Evolutionary conservation across 2,329 filamentous ascomycete genomes (phyloP).

Genomic region (Botrytis byssoidea): DNA sequence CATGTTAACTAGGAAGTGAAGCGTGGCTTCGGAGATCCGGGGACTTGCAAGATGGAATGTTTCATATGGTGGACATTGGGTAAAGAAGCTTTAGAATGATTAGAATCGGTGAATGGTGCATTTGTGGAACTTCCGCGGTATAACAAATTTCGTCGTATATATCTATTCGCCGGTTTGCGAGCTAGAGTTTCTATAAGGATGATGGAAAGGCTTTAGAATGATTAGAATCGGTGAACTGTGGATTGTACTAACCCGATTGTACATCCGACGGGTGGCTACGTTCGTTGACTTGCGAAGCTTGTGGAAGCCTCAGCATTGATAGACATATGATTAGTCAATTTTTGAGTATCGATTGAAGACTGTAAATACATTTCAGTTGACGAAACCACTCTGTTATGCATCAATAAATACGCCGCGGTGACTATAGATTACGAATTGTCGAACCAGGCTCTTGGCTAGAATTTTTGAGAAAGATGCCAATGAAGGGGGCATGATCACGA

Average conservation of each 20-base stretch:
- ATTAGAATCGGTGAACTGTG: not conserved
- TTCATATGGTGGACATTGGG: not conserved
- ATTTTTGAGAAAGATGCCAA: not conserved
- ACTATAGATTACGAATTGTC: not conserved
- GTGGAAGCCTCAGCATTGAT: not conserved
- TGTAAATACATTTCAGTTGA: not conserved
- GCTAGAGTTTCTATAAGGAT: not conserved
- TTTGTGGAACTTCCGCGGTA: not conserved
- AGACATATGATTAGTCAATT: not conserved
- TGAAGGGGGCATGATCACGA: not conserved
- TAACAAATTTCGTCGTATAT: not conserved
- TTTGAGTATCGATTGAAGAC: not conserved
- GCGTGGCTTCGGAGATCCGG: constrained; percentile 21
- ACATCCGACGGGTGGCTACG: not conserved
- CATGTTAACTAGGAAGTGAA: constrained; percentile 1
- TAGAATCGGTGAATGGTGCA: constrained; percentile 7
- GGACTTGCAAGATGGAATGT: constrained; percentile 17
- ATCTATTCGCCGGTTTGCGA: not conserved
- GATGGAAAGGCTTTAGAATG: not conserved
- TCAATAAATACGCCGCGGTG: not conserved
- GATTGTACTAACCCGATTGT: not conserved
- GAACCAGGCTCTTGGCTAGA: not conserved
- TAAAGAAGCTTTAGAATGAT: constrained; percentile 16
- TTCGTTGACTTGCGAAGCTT: not conserved
- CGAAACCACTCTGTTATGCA: not conserved